Base-by-base conservation (phyloP, 148 eudicot genomes). In the Dysphania ambrosioides region DNA sequence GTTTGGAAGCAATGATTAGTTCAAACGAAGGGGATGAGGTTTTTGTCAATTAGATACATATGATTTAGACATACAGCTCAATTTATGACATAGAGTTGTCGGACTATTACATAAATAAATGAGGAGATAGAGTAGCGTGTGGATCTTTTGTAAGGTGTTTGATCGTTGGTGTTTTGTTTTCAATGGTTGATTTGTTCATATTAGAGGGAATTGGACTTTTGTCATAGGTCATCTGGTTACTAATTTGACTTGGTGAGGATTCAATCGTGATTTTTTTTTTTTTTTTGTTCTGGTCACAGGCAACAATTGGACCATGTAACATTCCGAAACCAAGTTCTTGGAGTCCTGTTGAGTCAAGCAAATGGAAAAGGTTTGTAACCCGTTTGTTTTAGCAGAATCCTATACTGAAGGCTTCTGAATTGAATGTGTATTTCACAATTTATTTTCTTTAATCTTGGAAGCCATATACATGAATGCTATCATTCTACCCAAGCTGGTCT, bases 321-420 rank as follows among this genome's bases (percentile, higher is more conserved):
- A 72, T 81, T 74, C 93, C 97, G 21, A 92, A 89, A 77, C 99
- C 99, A 57, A 88, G 97, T 81, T 86, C 86, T 73, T 96, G 99
- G 99, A 92, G 87, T 81, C 99, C 99, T 40, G 84, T 90, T 29
- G 99, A 96, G 87, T 89, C 85, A 80, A 88, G 97, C 88, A 96
- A 96, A 88, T 96, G 99, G 99, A 83, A 86, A 75, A 96, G 99
- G 99, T 96, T 71, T 83, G 89, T 80, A 83, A 86, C 73, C 92
- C 97, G 99, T 96, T 71, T 83, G 89, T 80, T 42, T 26, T 24
- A 19, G 31, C 34, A 38, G n/a, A 1, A 12, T 44, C 26, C 69
- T 68, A 31, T 34, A 36, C 56, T 44, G n/a, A 9, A 57, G 63
- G 4, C 12, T 63, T 31, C 13, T 44, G 7, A 29, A 60, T 35